Conservation (phyloP, 345 rosid genomes). For the Erodium maritimum region DNA sequence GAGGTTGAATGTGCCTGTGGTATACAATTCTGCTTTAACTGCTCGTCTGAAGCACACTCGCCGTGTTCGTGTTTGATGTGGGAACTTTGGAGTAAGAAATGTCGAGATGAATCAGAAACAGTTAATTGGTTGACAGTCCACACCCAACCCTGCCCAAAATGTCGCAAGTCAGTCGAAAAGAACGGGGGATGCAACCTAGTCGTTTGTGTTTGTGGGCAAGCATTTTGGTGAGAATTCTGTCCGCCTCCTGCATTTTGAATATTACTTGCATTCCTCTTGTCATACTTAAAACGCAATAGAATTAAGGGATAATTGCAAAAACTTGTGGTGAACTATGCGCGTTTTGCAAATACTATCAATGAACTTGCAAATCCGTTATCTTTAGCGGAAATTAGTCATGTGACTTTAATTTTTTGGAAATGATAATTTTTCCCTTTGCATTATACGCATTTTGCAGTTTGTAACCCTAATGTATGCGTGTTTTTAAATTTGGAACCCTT, state of each 20-base stretch:
- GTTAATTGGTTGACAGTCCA: constrained; percentile 74
- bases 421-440: too few relatives aligned
- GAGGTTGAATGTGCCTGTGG: constrained; percentile 95
- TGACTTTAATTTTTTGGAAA: too few relatives aligned
- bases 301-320: too few relatives aligned
- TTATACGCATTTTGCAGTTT: too few relatives aligned
- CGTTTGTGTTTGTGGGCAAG: constrained; percentile 73
- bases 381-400: too few relatives aligned
- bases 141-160: constrained; percentile 73
- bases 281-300: neutral
- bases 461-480: too few relatives aligned
- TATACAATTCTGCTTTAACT: constrained; percentile 74
- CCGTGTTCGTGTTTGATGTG: constrained; percentile 97
- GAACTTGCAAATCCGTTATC: too few relatives aligned
- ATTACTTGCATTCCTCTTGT: neutral
- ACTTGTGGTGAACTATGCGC: too few relatives aligned
- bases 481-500: too few relatives aligned
- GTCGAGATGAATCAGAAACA: constrained; percentile 73
- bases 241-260: constrained; percentile 3
- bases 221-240: constrained; percentile 50
- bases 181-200: constrained; percentile 89
- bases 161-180: constrained; percentile 75
- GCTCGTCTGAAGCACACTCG: constrained; percentile 74
- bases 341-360: too few relatives aligned
- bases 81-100: constrained; percentile 83